Conservation (phyloP, 2,329 filamentous ascomycete genomes). For the Paecilomyces sp. region DNA sequence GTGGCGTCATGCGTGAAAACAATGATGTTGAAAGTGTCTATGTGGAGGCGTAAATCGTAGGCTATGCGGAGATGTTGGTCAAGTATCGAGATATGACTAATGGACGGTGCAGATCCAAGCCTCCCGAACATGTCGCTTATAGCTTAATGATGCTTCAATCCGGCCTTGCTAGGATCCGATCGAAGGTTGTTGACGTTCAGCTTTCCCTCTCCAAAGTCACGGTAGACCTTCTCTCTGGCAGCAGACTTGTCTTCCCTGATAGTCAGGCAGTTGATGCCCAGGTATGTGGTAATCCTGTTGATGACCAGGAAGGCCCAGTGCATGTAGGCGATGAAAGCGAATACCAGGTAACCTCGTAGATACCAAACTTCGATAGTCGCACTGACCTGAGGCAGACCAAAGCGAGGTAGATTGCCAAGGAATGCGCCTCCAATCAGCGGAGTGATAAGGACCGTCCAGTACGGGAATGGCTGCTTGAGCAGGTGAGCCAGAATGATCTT, state of each 20-base stretch:
- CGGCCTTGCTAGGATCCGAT: not conserved
- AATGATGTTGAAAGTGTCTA: not conserved
- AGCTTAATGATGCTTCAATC: not conserved
- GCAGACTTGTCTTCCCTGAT: conserved; percentile 47
- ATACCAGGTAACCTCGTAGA: conserved; percentile 74
- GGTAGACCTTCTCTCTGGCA: conserved; percentile 29
- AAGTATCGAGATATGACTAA: not conserved
- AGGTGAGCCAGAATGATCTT: conserved; percentile 98
- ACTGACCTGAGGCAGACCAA: conserved; percentile 64
- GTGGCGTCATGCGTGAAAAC: not conserved
- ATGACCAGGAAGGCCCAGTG: conserved; percentile 90
- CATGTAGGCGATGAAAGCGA: conserved; percentile 79
- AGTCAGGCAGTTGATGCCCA: conserved; percentile 91
- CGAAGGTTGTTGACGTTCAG: conserved; percentile 1
- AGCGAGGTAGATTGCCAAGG: conserved; percentile 70
- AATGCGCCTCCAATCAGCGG: conserved; percentile 81
- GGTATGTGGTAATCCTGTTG: conserved; percentile 79
- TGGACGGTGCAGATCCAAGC: not conserved
- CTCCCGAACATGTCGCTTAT: not conserved
- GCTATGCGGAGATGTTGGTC: not conserved
- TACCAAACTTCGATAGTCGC: conserved; percentile 68
- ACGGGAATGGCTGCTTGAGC: conserved; percentile 87
- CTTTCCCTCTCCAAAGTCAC: conserved; percentile 23
- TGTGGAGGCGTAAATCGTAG: not conserved
- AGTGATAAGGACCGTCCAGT: conserved; percentile 86